Evolutionary conservation across 1,284 basidiomycete species (phyloP).

Genomic region (Trametes polyzona): DNA sequence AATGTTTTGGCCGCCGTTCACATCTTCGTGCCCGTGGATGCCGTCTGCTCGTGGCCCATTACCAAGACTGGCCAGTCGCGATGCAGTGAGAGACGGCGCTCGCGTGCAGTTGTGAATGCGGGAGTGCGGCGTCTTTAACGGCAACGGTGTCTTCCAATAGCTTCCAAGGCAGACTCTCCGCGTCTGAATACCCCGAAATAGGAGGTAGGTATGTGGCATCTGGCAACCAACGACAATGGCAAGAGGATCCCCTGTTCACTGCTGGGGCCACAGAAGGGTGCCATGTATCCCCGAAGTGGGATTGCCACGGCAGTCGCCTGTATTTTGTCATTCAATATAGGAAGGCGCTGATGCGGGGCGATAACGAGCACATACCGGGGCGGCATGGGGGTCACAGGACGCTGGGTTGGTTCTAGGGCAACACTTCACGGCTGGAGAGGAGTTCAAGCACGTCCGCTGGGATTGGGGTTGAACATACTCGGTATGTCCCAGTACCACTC

Average conservation of each 20-base stretch:
- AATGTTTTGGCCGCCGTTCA: neutral
- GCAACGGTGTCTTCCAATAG: too few relatives aligned
- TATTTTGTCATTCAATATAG: neutral
- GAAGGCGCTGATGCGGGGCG: slow-evolving; percentile 1
- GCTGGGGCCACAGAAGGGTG: neutral
- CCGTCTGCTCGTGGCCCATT: neutral
- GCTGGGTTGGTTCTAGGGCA: neutral
- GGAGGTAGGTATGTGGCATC: neutral
- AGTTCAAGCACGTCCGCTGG: neutral
- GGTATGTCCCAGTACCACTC: neutral
- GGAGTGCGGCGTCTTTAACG: neutral
- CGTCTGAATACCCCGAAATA: slow-evolving; percentile 7
- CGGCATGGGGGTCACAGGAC: neutral
- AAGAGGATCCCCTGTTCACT: neutral
- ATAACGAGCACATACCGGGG: neutral
- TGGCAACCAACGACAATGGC: neutral
- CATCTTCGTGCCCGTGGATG: neutral
- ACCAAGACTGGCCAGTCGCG: neutral
- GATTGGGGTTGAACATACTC: neutral
- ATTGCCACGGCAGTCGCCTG: neutral
- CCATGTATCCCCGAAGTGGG: neutral
- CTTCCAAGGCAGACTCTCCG: neutral
- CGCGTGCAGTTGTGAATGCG: neutral
- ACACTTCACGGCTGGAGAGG: neutral
- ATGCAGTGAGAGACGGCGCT: neutral